These are phyloP conservation scores for Hanseniaspora uvarum DNA, from an alignment of 1,139 yeast genomes.

Conservation along the genomic window DNA sequence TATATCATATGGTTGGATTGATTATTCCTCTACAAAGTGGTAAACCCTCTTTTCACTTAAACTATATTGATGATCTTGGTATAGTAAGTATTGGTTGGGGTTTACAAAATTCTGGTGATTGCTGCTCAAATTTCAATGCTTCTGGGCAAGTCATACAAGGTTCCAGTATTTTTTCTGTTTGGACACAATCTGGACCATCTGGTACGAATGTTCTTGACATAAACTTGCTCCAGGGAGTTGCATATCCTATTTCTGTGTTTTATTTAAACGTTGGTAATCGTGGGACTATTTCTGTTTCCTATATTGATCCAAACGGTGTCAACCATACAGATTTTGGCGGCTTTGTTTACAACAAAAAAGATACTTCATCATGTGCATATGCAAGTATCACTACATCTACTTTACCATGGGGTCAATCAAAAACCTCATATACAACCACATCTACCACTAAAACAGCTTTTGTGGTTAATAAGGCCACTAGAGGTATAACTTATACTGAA, in stretches of 20 bases:
- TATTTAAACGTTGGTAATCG: conserved; percentile 20
- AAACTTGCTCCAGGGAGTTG: background rate
- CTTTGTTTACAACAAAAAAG: background rate
- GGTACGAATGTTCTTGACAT: conserved; percentile 2
- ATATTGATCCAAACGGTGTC: conserved; percentile 20
- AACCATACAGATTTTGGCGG: conserved; percentile 7
- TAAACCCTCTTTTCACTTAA: conserved; percentile 17
- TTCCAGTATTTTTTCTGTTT: background rate
- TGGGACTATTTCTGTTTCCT: conserved; percentile 20
- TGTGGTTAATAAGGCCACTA: background rate
- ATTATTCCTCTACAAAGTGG: conserved; percentile 18
- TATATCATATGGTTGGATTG: conserved; percentile 19
- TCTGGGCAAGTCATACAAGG: background rate
- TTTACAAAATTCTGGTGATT: conserved; percentile 35
- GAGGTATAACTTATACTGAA: background rate
- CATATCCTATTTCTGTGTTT: conserved; percentile 22
- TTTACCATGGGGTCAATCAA: background rate
- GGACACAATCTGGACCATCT: background rate
- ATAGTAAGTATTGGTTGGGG: conserved; percentile 98
- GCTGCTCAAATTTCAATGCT: conserved; percentile 12
- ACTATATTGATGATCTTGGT: conserved; percentile 45
- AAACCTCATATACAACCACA: background rate
- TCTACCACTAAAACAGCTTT: background rate
- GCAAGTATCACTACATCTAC: background rate
- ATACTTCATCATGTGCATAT: background rate